Conservation (phyloP, 768 basidiomycete species). For the Russula vinacea region DNA sequence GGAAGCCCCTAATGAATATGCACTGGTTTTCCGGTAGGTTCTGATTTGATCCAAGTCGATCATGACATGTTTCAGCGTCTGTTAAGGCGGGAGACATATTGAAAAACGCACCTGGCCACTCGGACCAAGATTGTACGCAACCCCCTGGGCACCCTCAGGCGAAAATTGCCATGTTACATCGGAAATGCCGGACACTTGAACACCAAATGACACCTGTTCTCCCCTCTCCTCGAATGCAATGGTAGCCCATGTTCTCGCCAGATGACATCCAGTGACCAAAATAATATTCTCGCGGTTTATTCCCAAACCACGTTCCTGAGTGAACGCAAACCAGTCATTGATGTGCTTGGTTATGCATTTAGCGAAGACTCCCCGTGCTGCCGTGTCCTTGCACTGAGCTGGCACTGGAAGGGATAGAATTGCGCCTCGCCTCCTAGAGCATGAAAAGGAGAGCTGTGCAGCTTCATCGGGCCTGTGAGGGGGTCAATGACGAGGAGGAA, state of each 20-base stretch:
- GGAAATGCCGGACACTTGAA: not conserved
- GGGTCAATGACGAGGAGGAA: not conserved
- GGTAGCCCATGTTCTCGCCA: conserved; percentile 1
- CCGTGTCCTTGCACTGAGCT: conserved; percentile 1
- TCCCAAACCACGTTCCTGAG: not conserved
- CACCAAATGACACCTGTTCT: not conserved
- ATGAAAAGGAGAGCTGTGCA: not conserved
- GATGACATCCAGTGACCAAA: conserved; percentile 6
- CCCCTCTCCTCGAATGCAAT: not conserved
- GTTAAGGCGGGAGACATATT: not conserved
- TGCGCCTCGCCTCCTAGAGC: not conserved
- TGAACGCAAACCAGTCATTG: conserved; percentile 3
- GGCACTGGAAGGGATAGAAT: conserved; percentile 1
- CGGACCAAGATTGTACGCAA: not conserved
- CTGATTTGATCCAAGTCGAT: not conserved
- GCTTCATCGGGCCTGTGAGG: not conserved
- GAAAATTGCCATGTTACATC: not conserved
- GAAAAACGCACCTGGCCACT: conserved; percentile 1
- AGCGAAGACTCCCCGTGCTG: not conserved
- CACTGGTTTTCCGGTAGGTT: not conserved
- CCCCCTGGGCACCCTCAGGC: not conserved
- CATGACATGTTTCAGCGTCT: not conserved
- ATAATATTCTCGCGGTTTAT: conserved; percentile 7
- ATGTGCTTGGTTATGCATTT: conserved; percentile 1
- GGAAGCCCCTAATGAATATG: conserved; percentile 3